These are phyloP conservation scores for Populus deltoides DNA, from an alignment of 345 rosid genomes.

Conservation along the genomic window DNA sequence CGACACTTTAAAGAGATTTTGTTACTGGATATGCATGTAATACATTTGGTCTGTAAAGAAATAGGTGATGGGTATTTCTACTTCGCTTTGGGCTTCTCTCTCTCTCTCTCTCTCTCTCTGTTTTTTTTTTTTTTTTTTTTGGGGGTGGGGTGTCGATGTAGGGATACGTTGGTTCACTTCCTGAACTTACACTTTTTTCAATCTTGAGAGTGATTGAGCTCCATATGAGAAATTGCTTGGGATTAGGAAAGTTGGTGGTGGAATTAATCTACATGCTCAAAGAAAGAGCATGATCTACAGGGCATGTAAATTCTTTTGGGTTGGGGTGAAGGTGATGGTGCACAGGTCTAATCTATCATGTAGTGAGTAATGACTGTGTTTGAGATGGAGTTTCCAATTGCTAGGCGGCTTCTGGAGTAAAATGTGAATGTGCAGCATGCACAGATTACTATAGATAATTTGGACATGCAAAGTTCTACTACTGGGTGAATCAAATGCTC, in stretches of 20 bases:
- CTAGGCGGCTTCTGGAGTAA: not conserved
- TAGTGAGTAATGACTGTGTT: not conserved
- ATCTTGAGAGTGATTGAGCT: not conserved
- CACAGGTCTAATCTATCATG: not conserved
- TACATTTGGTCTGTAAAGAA: not conserved
- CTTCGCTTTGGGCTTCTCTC: not conserved
- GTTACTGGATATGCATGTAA: conserved; percentile 1
- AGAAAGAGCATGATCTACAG: not conserved
- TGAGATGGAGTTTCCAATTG: not conserved
- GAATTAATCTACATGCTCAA: not conserved
- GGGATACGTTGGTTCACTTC: not conserved
- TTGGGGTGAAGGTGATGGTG: not conserved
- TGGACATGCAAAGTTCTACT: not conserved
- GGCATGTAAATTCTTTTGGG: not conserved
- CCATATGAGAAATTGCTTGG: not conserved
- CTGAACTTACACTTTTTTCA: not conserved
- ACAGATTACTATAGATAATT: not conserved
- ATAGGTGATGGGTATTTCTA: not conserved
- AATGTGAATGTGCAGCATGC: not conserved
- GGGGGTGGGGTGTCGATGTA: not conserved
- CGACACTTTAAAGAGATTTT: not conserved
- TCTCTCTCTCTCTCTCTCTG: no score
- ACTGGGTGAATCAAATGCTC: not conserved
- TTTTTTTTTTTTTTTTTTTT: no score
- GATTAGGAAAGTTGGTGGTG: not conserved